These are phyloP conservation scores for Cardamine resedifolia DNA, from an alignment of 345 rosid genomes.

Conservation along the genomic window DNA sequence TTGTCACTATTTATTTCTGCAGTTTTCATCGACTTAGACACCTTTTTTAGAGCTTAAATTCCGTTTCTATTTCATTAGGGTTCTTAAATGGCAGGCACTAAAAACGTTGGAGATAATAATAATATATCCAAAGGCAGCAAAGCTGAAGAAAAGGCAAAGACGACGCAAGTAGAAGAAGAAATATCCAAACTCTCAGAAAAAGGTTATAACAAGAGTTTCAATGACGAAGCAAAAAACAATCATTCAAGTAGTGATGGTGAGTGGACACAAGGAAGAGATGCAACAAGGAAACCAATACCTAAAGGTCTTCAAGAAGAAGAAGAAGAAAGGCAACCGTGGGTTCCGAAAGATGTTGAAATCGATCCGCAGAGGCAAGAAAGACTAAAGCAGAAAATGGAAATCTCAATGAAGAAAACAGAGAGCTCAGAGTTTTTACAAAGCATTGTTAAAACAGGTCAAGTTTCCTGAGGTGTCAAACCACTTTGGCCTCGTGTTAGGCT, in stretches of 20 bases:
- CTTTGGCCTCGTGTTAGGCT: conserved; percentile 57
- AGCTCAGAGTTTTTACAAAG: conserved; percentile 56
- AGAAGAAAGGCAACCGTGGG: conserved; percentile 44
- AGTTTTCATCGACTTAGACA: no score
- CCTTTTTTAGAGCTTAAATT: no score
- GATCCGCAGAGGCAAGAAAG: conserved; percentile 53
- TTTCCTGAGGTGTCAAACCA: conserved; percentile 43
- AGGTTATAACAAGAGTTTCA: no score
- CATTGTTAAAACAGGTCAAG: conserved; percentile 59
- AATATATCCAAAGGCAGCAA: no score
- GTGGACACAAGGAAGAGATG: conserved; percentile 53
- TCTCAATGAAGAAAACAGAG: conserved; percentile 49
- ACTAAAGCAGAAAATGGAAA: conserved; percentile 52
- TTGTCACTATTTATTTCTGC: no score
- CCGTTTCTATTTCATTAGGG: no score
- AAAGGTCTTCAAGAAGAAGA: conserved; percentile 30
- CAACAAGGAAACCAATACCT: conserved; percentile 34
- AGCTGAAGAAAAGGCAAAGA: no score
- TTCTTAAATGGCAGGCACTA: no score
- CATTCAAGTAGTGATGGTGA: conserved; percentile 42
- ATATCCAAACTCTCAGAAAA: no score
- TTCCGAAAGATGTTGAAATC: conserved; percentile 48
- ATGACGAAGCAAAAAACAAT: no score
- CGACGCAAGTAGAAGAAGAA: no score
- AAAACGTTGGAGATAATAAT: no score